A percentile compares a stretch with the other conserved stretches of the same genome.
These are phyloP conservation scores for Elsinoe perseae DNA, from an alignment of 2,329 filamentous ascomycete species.

Conservation along the genomic window DNA sequence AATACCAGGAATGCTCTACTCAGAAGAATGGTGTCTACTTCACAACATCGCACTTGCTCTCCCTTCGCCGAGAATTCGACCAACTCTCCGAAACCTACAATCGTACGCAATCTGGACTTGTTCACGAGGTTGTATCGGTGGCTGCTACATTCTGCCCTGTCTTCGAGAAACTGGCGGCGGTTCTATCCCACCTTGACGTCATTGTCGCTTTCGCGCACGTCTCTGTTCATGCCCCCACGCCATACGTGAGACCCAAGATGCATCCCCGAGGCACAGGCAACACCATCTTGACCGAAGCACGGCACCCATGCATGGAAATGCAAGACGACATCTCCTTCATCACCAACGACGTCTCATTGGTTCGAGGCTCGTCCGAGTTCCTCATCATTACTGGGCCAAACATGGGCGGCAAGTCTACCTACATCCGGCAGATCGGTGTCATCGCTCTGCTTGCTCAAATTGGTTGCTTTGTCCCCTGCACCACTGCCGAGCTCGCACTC, in stretches of 20 bases:
- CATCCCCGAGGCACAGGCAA: constrained; percentile 80
- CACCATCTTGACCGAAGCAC: constrained; percentile 83
- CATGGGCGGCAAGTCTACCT: constrained; percentile 98
- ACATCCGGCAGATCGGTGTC: constrained; percentile 94
- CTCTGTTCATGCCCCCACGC: constrained; percentile 82
- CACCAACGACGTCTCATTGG: constrained; percentile 85
- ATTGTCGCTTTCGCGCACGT: constrained; percentile 90
- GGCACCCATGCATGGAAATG: constrained; percentile 97
- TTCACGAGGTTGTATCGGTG: constrained; percentile 85
- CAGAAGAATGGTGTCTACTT: constrained; percentile 99
- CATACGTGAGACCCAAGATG: constrained; percentile 85
- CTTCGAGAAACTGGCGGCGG: constrained; percentile 76
- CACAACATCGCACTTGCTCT: constrained; percentile 74
- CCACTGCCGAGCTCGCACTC: constrained; percentile 83
- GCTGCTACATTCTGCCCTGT: constrained; percentile 93
- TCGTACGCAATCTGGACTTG: constrained; percentile 82
- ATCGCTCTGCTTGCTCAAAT: constrained; percentile 96
- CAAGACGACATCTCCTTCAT: constrained; percentile 98
- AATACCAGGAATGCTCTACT: constrained; percentile 91
- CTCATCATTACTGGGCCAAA: constrained; percentile 96
- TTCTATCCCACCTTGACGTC: constrained; percentile 89
- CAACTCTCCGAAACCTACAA: constrained; percentile 93
- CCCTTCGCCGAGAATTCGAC: constrained; percentile 81
- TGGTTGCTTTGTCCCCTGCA: constrained; percentile 90
- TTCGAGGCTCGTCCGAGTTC: constrained; percentile 74